Base-by-base conservation (phyloP, 1,284 basidiomycete genomes). In the Macrocybe sp. region DNA sequence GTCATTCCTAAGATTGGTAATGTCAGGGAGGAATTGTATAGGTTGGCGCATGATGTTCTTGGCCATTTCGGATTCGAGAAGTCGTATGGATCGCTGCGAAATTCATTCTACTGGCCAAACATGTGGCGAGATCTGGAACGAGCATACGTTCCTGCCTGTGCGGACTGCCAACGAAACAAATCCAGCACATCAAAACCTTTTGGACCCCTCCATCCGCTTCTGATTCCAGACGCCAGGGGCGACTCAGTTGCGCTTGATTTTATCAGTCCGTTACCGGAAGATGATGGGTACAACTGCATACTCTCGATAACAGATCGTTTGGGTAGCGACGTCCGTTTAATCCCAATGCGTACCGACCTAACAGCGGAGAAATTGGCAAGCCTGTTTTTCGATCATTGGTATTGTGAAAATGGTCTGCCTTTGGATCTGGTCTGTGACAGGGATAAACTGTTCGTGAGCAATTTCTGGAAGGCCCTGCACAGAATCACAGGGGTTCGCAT, bases 321-420 rank as follows among this genome's bases (percentile, higher is more conserved):
- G 5, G 33, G 43, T 8, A 7, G 11, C 12, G 1, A 46, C 6
- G 12, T 40, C 38, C 8, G 7, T 12, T 10, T 48, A 36, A 14
- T 34, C 0, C 45, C 44, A 0, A 33, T 10, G 2, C 37, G 38
- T 6, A 32, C 40, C 1, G 31, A 8, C 1, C 37, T 45, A 4
- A 43, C 40, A 0, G 41, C 34, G 1, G 37, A 46, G 28, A 41
- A 52, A 10, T 46, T 52, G 36, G 51, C 51, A 0, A 7, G 6
- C 2, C 10, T 52, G 5, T 66, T 67, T 42, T 66, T 67, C 37
- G 36, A 57, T 45, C 28, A 63, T 30, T 64, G 61, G 62, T 66
- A 58, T 45, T 65, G 66, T 41, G 48, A 55, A 30, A 63, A 64
- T 32, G 53, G 59, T 0, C 47, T 63, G 0, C 55, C 55, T 0